These are phyloP conservation scores for Podaxis rugospora DNA, from an alignment of 768 basidiomycete species.

Conservation along the genomic window DNA sequence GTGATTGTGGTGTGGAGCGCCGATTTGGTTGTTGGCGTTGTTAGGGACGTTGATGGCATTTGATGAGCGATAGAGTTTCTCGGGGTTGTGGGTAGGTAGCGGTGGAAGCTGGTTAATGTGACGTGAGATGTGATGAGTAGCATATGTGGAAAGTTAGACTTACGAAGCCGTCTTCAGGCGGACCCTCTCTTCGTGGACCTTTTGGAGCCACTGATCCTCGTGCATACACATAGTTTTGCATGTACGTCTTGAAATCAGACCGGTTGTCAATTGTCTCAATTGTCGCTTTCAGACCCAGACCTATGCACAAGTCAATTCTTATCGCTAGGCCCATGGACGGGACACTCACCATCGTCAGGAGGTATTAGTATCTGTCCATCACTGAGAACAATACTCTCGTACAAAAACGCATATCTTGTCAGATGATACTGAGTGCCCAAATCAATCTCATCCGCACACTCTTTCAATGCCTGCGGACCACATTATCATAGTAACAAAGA, in stretches of 20 bases:
- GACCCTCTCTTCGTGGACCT: conserved; percentile 87
- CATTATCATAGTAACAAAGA: conserved; percentile 1
- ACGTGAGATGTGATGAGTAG: conserved; percentile 8
- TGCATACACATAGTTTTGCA: conserved; percentile 96
- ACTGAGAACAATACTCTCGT: conserved; percentile 84
- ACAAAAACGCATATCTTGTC: conserved; percentile 90
- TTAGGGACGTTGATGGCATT: conserved; percentile 13
- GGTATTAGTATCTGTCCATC: conserved; percentile 84
- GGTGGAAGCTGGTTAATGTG: conserved; percentile 52
- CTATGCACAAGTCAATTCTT: conserved; percentile 18
- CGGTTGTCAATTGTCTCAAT: conserved; percentile 93
- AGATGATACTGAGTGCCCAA: conserved; percentile 98
- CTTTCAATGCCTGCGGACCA: conserved; percentile 66
- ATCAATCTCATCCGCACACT: conserved; percentile 94
- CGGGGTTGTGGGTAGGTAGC: conserved; percentile 36
- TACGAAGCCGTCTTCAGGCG: conserved; percentile 91
- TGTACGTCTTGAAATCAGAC: conserved; percentile 91
- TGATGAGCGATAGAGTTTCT: conserved; percentile 19
- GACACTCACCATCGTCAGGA: conserved; percentile 57
- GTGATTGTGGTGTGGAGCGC: background rate
- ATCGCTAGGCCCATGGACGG: background rate
- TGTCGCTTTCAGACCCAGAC: conserved; percentile 78
- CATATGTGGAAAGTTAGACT: conserved; percentile 29
- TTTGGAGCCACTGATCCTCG: conserved; percentile 55
- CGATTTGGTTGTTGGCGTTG: conserved; percentile 7